These are phyloP conservation scores for Plasmodium malariae DNA, from an alignment of 169 alveolate genomes.

Conservation along the genomic window DNA sequence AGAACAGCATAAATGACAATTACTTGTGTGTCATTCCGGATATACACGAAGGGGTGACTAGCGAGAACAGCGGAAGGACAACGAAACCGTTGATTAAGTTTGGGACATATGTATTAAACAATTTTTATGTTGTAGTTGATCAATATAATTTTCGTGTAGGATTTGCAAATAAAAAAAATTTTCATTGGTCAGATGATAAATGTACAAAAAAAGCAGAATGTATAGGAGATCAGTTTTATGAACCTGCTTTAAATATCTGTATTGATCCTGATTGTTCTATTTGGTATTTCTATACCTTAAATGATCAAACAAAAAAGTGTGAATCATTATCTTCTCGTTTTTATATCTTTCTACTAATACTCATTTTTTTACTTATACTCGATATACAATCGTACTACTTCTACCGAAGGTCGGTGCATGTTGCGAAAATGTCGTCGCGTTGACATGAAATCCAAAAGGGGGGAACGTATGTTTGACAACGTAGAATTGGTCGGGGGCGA, in stretches of 20 bases:
- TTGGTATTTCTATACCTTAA: conserved; percentile 83
- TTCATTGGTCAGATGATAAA: conserved; percentile 49
- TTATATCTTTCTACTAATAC: conserved; percentile 28
- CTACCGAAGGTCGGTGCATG: conserved; percentile 66
- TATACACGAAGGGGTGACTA: conserved; percentile 55
- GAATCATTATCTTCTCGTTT: conserved; percentile 46
- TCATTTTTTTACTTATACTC: conserved; percentile 17
- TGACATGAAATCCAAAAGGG: too few species aligned
- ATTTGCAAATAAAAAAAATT: conserved; percentile 75
- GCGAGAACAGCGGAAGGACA: conserved; percentile 78
- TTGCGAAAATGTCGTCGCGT: conserved; percentile 65
- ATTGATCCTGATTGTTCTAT: conserved; percentile 84
- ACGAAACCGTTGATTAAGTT: conserved; percentile 82
- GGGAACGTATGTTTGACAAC: too few species aligned
- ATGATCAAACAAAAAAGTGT: conserved; percentile 74
- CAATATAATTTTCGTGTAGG: conserved; percentile 82
- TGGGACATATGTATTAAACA: conserved; percentile 84
- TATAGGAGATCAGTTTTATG: conserved; percentile 83
- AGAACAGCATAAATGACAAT: conserved; percentile 23
- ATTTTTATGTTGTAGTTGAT: conserved; percentile 82
- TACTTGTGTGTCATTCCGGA: conserved; percentile 80
- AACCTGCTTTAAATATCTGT: conserved; percentile 84
- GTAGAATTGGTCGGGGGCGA: too few species aligned
- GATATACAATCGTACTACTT: conserved; percentile 71
- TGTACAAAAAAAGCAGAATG: conserved; percentile 77